A percentile compares a stretch with the other conserved stretches of the same genome.
Evolutionary conservation across 495 filamentous ascomycete species (phyloP).

Genomic region (Hypoxylon intermedium): DNA sequence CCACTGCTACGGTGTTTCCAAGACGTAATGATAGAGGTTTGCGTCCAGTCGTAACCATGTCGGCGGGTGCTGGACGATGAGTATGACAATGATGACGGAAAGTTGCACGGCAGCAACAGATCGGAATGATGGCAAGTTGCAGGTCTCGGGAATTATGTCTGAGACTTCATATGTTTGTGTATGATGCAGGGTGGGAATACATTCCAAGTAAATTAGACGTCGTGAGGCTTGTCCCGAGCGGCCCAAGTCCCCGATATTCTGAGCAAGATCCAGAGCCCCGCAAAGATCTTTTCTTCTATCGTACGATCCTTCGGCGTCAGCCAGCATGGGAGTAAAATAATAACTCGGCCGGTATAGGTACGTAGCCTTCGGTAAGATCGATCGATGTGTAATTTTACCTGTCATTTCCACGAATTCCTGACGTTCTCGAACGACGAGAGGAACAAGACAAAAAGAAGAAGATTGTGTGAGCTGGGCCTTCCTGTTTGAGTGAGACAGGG

Average conservation of each 20-base stretch:
- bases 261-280: conserved; percentile 9
- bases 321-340: conserved; percentile 9
- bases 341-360: conserved; percentile 26
- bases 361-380: conserved; percentile 7
- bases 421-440: conserved; percentile 9
- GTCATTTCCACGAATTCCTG: conserved; percentile 3
- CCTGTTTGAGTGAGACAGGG: conserved; percentile 30
- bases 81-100: conserved; percentile 29
- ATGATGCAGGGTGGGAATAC: not conserved
- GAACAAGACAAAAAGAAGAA: conserved; percentile 1
- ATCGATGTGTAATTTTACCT: conserved; percentile 24
- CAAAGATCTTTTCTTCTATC: conserved; percentile 8
- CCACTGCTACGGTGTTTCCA: conserved; percentile 2
- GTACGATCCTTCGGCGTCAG: conserved; percentile 25
- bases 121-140: conserved; percentile 29
- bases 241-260: conserved; percentile 14
- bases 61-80: conserved; percentile 11
- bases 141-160: conserved; percentile 38
- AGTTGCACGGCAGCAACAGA: conserved; percentile 29
- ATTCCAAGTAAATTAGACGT: conserved; percentile 31
- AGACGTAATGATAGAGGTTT: conserved; percentile 12
- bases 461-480: not conserved
- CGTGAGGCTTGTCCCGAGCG: conserved; percentile 17
- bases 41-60: conserved; percentile 11
- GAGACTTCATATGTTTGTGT: conserved; percentile 31